Conservation (phyloP, 257 asterid species). For the Ilex aquifolium region DNA sequence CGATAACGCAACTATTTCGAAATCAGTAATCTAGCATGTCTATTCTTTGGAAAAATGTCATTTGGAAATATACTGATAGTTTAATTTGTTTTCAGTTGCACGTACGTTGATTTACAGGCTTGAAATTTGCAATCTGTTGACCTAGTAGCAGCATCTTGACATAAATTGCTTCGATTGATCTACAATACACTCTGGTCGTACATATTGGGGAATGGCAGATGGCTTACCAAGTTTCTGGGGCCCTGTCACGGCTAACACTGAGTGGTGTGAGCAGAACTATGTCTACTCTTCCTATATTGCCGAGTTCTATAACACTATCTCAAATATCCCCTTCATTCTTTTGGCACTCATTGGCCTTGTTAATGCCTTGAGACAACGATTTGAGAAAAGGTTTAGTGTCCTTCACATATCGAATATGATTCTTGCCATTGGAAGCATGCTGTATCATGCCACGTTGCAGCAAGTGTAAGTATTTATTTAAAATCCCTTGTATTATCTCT, state of each 20-base stretch:
- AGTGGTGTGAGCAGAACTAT: constrained; percentile 97
- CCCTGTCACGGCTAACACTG: constrained; percentile 87
- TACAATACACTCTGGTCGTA: not conserved
- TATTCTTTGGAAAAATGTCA: too few species aligned
- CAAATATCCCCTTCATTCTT: constrained; percentile 71
- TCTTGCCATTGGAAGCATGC: constrained; percentile 87
- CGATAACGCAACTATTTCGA: too few species aligned
- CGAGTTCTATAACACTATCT: constrained; percentile 84
- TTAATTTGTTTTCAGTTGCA: too few species aligned
- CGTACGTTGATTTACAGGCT: too few species aligned
- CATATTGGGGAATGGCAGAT: constrained; percentile 51
- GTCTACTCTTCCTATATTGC: constrained; percentile 83
- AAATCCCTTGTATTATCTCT: not conserved
- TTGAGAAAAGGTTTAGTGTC: constrained; percentile 88
- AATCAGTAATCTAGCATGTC: too few species aligned
- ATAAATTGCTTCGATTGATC: too few species aligned
- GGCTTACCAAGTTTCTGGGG: constrained; percentile 87
- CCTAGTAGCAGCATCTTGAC: too few species aligned
- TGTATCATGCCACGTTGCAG: constrained; percentile 88
- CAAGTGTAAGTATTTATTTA: constrained; percentile 55
- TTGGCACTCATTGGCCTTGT: constrained; percentile 80
- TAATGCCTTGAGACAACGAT: constrained; percentile 67
- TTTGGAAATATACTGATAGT: too few species aligned
- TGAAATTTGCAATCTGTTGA: too few species aligned
- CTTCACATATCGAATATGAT: constrained; percentile 86